phyloP scores from a whole-genome alignment of 768 basidiomycete genomes.

The Psilocybe sp. region DNA sequence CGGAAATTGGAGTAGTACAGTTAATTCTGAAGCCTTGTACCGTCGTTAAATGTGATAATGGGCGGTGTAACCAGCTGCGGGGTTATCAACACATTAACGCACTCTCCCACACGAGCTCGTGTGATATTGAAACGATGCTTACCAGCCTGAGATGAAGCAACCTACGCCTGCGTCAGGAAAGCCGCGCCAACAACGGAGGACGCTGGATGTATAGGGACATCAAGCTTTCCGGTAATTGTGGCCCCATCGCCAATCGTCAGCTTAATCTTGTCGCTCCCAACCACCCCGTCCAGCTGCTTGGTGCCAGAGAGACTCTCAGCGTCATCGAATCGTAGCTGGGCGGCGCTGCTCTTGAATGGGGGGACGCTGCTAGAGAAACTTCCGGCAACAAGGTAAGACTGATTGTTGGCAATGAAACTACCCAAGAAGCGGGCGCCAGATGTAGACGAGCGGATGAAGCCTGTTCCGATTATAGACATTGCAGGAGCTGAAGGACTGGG shows the following conservation, averaged over 20 bases:
- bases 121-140: too few relatives aligned
- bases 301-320: constrained; percentile 1
- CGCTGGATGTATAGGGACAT: background rate
- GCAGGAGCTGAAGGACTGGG: too few relatives aligned
- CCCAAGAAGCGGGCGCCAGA: constrained; percentile 3
- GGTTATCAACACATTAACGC: too few relatives aligned
- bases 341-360: constrained; percentile 1
- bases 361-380: constrained; percentile 5
- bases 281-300: constrained; percentile 1
- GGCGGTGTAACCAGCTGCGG: too few relatives aligned
- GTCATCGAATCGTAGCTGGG: background rate
- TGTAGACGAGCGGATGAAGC: background rate
- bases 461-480: background rate
- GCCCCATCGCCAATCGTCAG: background rate
- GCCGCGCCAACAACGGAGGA: constrained; percentile 1
- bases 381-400: background rate
- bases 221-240: constrained; percentile 2
- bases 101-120: too few relatives aligned
- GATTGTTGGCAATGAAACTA: constrained; percentile 1
- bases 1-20: too few relatives aligned
- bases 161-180: constrained; percentile 1
- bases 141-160: too few relatives aligned
- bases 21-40: too few relatives aligned
- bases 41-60: too few relatives aligned
- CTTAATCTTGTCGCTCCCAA: background rate